Evolutionary conservation across 495 filamentous ascomycete species (phyloP).

Genomic region (Bathelium albidoporum): DNA sequence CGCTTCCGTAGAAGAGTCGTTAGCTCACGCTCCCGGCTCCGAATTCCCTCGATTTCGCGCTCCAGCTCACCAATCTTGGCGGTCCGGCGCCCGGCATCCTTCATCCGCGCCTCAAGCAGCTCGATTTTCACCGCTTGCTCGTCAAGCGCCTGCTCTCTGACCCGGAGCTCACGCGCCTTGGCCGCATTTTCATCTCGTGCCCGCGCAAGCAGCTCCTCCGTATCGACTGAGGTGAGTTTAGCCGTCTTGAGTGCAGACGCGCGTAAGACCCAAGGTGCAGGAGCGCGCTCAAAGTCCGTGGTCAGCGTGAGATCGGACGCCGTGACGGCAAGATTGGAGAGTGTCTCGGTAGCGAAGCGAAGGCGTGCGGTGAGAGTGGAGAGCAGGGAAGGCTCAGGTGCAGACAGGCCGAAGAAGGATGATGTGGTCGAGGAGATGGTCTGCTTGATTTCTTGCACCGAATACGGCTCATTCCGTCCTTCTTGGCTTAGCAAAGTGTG

Average conservation of each 20-base stretch:
- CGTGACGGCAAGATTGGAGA: slow-evolving; percentile 63
- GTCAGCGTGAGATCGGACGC: slow-evolving; percentile 68
- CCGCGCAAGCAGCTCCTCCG: slow-evolving; percentile 43
- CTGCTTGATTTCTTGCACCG: slow-evolving; percentile 51
- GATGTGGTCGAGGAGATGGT: slow-evolving; percentile 50
- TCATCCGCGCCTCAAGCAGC: slow-evolving; percentile 69
- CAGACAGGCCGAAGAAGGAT: slow-evolving; percentile 31
- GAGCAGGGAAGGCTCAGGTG: slow-evolving; percentile 51
- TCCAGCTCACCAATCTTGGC: slow-evolving; percentile 56
- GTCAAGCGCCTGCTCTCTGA: slow-evolving; percentile 38
- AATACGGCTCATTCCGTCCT: slow-evolving; percentile 56
- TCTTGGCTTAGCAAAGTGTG: slow-evolving; percentile 60
- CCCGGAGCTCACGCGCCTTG: slow-evolving; percentile 51
- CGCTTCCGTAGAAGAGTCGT: slow-evolving; percentile 34
- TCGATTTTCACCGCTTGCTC: slow-evolving; percentile 83
- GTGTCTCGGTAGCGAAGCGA: slow-evolving; percentile 48
- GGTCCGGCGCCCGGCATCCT: slow-evolving; percentile 64
- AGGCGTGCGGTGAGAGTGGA: slow-evolving; percentile 57
- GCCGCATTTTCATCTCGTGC: slow-evolving; percentile 41
- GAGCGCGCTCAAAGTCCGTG: slow-evolving; percentile 68
- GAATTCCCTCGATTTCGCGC: slow-evolving; percentile 44
- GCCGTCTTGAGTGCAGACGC: slow-evolving; percentile 66
- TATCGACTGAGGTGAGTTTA: slow-evolving; percentile 66
- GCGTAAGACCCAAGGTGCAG: slow-evolving; percentile 75
- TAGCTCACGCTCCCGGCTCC: slow-evolving; percentile 42